phyloP scores from a whole-genome alignment of 768 basidiomycete genomes.

The Pleurotus platypus region DNA sequence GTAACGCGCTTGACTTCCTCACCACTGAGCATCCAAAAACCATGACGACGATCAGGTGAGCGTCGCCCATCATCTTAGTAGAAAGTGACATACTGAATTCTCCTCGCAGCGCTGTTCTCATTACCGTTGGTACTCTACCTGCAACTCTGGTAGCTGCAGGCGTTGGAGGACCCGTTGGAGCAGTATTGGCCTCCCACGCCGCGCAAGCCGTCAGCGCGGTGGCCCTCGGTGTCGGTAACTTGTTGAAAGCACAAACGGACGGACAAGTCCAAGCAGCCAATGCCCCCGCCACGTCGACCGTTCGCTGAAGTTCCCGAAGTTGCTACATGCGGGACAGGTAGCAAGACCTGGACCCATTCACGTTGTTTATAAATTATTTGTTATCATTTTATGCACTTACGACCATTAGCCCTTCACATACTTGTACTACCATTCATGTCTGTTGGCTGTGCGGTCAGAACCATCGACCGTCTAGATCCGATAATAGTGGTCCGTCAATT shows the following conservation, averaged over 20 bases:
- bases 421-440: too few species aligned
- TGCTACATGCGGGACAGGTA: not conserved
- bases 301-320: not conserved
- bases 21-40: slow-evolving; percentile 72
- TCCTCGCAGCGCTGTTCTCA: slow-evolving; percentile 71
- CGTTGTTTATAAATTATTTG: slow-evolving; percentile 5
- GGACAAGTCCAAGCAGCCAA: not conserved
- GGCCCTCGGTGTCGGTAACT: slow-evolving; percentile 67
- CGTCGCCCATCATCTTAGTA: not conserved
- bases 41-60: slow-evolving; percentile 12
- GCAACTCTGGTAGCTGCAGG: slow-evolving; percentile 65
- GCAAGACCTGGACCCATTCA: not conserved
- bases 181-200: slow-evolving; percentile 67
- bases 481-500: slow-evolving; percentile 27
- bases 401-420: too few species aligned
- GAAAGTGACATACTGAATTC: slow-evolving; percentile 39
- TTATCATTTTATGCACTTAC: not conserved
- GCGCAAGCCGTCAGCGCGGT: slow-evolving; percentile 79
- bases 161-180: slow-evolving; percentile 50
- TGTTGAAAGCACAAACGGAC: slow-evolving; percentile 48
- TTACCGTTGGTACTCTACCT: slow-evolving; percentile 74
- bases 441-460: slow-evolving; percentile 2
- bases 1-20: slow-evolving; percentile 70
- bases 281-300: not conserved
- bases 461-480: slow-evolving; percentile 35